Evolutionary conservation across 1,284 basidiomycete genomes (phyloP), one percentile per base, ranked within the genome.

Genomic region (Naganishia albida): DNA sequence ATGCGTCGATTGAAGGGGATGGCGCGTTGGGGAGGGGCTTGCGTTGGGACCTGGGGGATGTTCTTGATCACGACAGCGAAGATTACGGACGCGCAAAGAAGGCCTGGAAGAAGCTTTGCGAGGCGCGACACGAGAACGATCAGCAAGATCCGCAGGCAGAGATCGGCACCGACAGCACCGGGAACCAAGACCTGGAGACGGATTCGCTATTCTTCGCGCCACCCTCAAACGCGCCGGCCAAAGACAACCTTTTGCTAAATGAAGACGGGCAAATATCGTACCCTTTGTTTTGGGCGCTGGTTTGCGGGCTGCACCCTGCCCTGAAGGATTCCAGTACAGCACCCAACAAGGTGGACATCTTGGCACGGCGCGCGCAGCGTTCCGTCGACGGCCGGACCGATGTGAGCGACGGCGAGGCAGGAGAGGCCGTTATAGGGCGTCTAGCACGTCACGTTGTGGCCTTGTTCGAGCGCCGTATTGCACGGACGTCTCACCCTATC

Each of bases 11-110:
- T 34, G 25, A 55, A 44, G 46, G 51, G 3, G 57, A 64, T 7
- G 59, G 39, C n/a, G 51, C 49, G 7, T 63, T 70, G 2, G 75
- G 72, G 13, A 65, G 70, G n/a, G 76, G 74, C 1, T 42, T 73
- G 7, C 69, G 66, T 0, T 75, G 74, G 73, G 63, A 69, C 7
- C 15, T 71, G 7, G 57, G 70, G 10, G 72, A 73, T 18, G 53
- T 75, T 16, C 25, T 67, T 7, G 59, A 62, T 7, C 69, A 65
- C 15, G 65, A 66, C 10, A 43, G 38, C 26, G 69, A 66, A 13
- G 54, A 68, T 38, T 44, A 63, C 23, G 70, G 62, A 16, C 38
- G 30, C 39, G 59, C 52, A 34, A 46, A 57, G 43, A 34, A 49
- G 15, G 38, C 42, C 13, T 63, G 55, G 68, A 64, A 65, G 38